Conservation (phyloP, 169 alveolate species). For the Plasmodium blacklocki region DNA sequence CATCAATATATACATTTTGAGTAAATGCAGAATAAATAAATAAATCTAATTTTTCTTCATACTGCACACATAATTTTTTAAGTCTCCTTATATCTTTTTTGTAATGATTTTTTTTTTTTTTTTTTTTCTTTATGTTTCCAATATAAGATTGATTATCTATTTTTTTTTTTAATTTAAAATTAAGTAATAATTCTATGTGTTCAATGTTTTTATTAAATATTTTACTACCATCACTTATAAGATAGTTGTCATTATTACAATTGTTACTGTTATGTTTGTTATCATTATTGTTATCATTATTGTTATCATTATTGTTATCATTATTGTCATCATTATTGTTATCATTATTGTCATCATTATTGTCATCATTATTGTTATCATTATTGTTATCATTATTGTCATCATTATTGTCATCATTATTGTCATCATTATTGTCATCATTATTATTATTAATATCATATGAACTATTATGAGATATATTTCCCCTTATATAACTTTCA, state of each 20-base stretch:
- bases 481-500: background rate
- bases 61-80: conserved; percentile 37
- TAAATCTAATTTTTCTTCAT: conserved; percentile 57
- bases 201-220: background rate
- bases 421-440: background rate
- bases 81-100: background rate
- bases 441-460: background rate
- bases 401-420: background rate
- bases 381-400: background rate
- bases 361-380: background rate
- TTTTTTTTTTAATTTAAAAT: conserved; percentile 9
- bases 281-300: background rate
- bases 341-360: background rate
- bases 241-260: background rate
- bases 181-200: conserved; percentile 42
- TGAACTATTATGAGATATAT: background rate
- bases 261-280: background rate
- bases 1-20: conserved; percentile 17
- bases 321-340: background rate
- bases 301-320: no score
- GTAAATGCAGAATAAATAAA: conserved; percentile 56
- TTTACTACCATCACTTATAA: background rate
- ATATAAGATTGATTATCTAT: background rate
- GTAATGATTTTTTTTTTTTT: background rate
- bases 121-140: conserved; percentile 4